These are phyloP conservation scores for Geum urbanum DNA, from an alignment of 306 rosid species.

Conservation along the genomic window DNA sequence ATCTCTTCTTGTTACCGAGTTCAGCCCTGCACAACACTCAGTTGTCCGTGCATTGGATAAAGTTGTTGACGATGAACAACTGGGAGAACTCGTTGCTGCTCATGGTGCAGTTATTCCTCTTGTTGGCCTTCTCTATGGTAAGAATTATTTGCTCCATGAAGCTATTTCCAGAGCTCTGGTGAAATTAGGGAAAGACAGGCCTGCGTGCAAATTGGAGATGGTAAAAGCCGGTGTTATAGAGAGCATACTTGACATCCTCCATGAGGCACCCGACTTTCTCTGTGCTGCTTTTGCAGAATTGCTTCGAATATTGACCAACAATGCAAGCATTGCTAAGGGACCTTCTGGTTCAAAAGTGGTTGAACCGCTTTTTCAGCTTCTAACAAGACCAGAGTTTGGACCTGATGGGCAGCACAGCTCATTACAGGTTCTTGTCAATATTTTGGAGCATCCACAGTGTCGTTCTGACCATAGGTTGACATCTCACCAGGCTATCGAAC, in stretches of 20 bases:
- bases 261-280: slow-evolving; percentile 90
- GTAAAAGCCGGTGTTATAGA: slow-evolving; percentile 95
- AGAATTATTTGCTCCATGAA: slow-evolving; percentile 88
- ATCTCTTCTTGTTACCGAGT: slow-evolving; percentile 81
- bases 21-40: slow-evolving; percentile 83
- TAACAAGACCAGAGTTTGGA: slow-evolving; percentile 77
- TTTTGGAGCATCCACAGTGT: slow-evolving; percentile 92
- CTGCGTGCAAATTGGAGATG: slow-evolving; percentile 97
- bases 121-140: slow-evolving; percentile 82
- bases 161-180: slow-evolving; percentile 90
- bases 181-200: slow-evolving; percentile 94
- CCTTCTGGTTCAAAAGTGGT: slow-evolving; percentile 87
- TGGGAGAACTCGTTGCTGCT: slow-evolving; percentile 92
- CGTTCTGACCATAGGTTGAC: slow-evolving; percentile 81
- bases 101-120: slow-evolving; percentile 94
- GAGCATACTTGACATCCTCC: slow-evolving; percentile 72
- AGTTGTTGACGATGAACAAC: slow-evolving; percentile 95
- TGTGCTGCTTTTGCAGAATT: slow-evolving; percentile 84
- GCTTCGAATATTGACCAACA: slow-evolving; percentile 93
- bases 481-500: slow-evolving; percentile 84
- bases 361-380: slow-evolving; percentile 78
- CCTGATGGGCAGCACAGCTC: slow-evolving; percentile 97
- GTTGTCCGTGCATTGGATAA: slow-evolving; percentile 92
- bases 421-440: slow-evolving; percentile 90
- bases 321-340: slow-evolving; percentile 95